These are phyloP conservation scores for Fusarium fujikuroi DNA, from an alignment of 2,329 filamentous ascomycete genomes.

Conservation along the genomic window DNA sequence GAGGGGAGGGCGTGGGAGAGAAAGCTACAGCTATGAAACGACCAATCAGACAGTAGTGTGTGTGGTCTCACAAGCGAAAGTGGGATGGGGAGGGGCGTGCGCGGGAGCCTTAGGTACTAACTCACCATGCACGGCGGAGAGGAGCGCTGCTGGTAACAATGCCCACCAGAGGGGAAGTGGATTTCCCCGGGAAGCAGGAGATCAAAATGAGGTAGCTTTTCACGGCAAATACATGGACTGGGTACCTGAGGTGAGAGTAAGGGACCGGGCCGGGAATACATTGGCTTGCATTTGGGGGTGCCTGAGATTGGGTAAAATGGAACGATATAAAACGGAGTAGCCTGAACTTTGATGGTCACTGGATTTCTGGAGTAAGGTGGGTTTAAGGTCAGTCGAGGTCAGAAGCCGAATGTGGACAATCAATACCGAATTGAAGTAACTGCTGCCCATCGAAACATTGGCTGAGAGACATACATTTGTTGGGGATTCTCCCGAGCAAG, in stretches of 20 bases:
- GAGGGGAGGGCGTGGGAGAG: constrained; percentile 20
- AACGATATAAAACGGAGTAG: constrained; percentile 21
- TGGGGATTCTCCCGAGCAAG: not conserved
- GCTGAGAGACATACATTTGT: not conserved
- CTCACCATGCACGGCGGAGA: constrained; percentile 28
- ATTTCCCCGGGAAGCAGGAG: constrained; percentile 29
- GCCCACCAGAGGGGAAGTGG: constrained; percentile 35
- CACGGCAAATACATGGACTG: constrained; percentile 9
- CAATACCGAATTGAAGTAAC: constrained; percentile 10
- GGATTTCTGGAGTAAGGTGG: constrained; percentile 25
- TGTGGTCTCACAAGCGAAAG: constrained; percentile 18
- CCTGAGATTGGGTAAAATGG: constrained; percentile 32
- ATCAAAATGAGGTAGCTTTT: constrained; percentile 13
- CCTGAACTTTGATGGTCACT: constrained; percentile 17
- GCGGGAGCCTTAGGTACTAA: constrained; percentile 15
- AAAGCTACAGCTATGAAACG: not conserved
- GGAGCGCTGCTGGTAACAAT: constrained; percentile 25
- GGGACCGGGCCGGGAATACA: constrained; percentile 34
- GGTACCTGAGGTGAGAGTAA: constrained; percentile 19
- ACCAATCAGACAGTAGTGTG: constrained; percentile 1
- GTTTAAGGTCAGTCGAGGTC: constrained; percentile 42
- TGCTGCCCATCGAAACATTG: not conserved
- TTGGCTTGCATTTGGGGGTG: constrained; percentile 7
- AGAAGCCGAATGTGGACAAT: constrained; percentile 36
- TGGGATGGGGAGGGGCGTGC: constrained; percentile 24